phyloP scores from a whole-genome alignment of 108 stramenopile species.

The Nannochloropsis salina region DNA sequence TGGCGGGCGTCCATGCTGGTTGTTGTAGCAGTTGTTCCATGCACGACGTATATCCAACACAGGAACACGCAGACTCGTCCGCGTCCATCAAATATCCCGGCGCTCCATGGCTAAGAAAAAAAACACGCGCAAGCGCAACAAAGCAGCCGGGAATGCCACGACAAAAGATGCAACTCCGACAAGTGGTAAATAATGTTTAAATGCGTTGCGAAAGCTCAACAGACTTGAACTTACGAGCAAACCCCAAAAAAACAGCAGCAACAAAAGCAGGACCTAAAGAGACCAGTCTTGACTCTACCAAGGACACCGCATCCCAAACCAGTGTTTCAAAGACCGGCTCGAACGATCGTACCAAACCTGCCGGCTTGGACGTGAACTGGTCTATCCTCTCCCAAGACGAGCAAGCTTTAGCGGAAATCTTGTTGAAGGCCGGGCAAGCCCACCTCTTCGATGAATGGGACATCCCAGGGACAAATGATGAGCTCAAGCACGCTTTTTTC shows the following conservation, averaged over 20 bases:
- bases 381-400: neutral
- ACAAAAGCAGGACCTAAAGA: too few species aligned
- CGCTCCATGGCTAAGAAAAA: neutral
- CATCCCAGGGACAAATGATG: conserved; percentile 35
- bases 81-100: too few species aligned
- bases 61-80: too few species aligned
- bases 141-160: neutral
- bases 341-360: neutral
- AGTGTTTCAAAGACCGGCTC: too few species aligned
- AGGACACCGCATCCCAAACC: too few species aligned
- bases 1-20: too few species aligned
- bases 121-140: neutral
- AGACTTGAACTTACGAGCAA: too few species aligned
- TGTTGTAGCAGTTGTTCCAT: too few species aligned
- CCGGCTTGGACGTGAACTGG: neutral
- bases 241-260: too few species aligned
- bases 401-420: conserved; percentile 30
- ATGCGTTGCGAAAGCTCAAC: too few species aligned
- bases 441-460: conserved; percentile 38
- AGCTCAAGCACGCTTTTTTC: conserved; percentile 32
- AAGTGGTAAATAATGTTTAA: neutral
- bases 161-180: neutral
- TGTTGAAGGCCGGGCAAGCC: conserved; percentile 26
- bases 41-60: too few species aligned
- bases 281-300: too few species aligned